Evolutionary conservation across 2,329 filamentous ascomycete species (phyloP), one percentile per base, ranked within the genome.

Genomic region (Cadophora malorum): DNA sequence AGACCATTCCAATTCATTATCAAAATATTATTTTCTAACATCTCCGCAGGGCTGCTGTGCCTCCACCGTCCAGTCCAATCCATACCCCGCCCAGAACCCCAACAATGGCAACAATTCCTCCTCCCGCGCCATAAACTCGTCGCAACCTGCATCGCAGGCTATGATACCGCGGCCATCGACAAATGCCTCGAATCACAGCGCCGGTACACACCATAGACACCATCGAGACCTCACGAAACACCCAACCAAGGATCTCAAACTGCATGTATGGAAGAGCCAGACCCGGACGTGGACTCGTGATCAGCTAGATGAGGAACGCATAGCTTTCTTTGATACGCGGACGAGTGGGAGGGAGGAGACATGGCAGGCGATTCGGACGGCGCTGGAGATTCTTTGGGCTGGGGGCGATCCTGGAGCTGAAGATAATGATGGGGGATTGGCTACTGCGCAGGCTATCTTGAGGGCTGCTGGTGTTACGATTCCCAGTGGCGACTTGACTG

Each of bases 241-340:
- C 76, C 90, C 91, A 76, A 91, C 93, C 75, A 86, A 87, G 73
- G 90, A 91, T 0, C 81, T 94, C 49, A 85, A 86, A 55, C 84
- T 83, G 0, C 90, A 91, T 73, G 80, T 85, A 65, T 94, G 91
- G 91, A 81, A 81, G 14, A 87, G 89, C 66, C 85, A 84, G 69
- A 83, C 84, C 64, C 86, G 86, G 23, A 79, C 81, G 19, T 96
- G 92, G 92, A 94, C 91, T 0, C 87, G 86, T n/a, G 76, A 80
- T 19, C 82, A 90, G 64, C 82, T 97, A 1, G 86, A 88, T 67
- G 84, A 84, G 38, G 92, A 97, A 80, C 87, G 95, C 60, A 81
- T 81, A 60, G 93, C 93, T 70, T 97, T 96, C 83, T 98, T 97
- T 79, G 94, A 97, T 69, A 97, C 94, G 1, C 84, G 93, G 58